Evolutionary conservation across 495 filamentous ascomycete genomes (phyloP), one percentile per base, ranked within the genome.

Genomic region (Daldinia loculata): DNA sequence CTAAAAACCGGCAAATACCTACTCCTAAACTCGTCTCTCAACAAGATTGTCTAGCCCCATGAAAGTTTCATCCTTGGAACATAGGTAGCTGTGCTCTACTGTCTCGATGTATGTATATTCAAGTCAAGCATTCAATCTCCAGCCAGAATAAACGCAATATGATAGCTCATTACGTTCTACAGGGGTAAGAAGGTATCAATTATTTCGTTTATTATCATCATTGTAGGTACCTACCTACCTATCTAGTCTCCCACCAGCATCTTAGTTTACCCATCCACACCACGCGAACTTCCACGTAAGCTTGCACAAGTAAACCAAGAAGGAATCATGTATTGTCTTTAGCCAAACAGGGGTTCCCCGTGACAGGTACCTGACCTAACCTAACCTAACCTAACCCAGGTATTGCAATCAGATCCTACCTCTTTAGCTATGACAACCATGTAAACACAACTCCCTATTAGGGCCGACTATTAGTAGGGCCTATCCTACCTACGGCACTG

Each of bases 401-500:
- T 29, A n/a, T 14, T n/a, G 14, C 14, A 30, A 53, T 53, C 7
- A 1, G 17, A 30, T 53, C 50, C 50, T 7, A n/a, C 26, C 12
- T n/a, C n/a, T n/a, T 30, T 24, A 14, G 2, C 50, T 53, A 30
- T 53, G 50, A 9, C 15, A n/a, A 17, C 12, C 24, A 30, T 30
- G 50, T n/a, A 30, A 53, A 24, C 34, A 30, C 14, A 53, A 53
- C 50, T 29, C 22, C 50, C 50, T 30, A n/a, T 29, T 30, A 6
- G 12, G 50, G 15, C 24, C 50, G 26, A 53, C 19, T n/a, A 11
- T 51, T 12, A 38, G 26, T 66, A 39, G n/a, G 19, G 22, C 24
- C 32, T 24, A 48, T 48, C 43, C 56, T 45, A 32, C 59, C 51
- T 43, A 32, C 14, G 50, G 34, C 41, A 41, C 56, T 14, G 60